Evolutionary conservation across 2,329 filamentous ascomycete genomes (phyloP), one percentile per base, ranked within the genome.

Genomic region (Colletotrichum paranaense): DNA sequence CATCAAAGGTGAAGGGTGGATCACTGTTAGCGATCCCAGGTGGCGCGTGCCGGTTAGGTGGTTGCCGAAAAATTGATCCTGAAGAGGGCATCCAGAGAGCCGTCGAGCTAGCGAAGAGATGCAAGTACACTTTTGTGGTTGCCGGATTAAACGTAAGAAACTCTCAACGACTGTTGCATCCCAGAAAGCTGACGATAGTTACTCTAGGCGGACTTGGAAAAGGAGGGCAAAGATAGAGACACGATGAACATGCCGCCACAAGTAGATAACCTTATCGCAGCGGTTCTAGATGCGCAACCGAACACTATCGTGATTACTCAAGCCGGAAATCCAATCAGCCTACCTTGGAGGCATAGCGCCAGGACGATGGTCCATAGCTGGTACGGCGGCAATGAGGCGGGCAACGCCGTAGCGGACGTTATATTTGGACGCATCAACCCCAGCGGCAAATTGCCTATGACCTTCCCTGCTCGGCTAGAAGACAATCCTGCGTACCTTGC

Each of bases 321-420:
- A 76, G 92, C 91, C 1, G 93, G 92, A 53, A 93, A 92, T 0
- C 92, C 92, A 0, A 86, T 92, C 9, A 84, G 85, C 12, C 90
- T 93, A 89, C 90, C 91, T 1, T 92, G 91, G 90, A 83, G 86
- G 1, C 77, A 83, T 49, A 82, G 85, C 26, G 87, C 88, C 24
- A 79, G 78, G 19, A 87, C 89, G 2, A 82, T 94, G 6, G 78
- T 93, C 1, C 91, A 94, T 77, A 92, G 92, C 26, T 95, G 92
- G 92, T 95, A 93, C 77, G 92, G 92, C 74, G 93, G 93, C 24
- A 93, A 94, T 78, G 92, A 95, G 82, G 91, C 91, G 16, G 93
- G 92, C 3, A 93, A 94, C 76, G 92, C 91, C 1, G 90, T 95
- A 66, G 92, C 91, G 0, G 92, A 94, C 76, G 87, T 94, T 1